These are phyloP conservation scores for Ajuga reptans DNA, from an alignment of 305 asterid genomes.

Conservation along the genomic window DNA sequence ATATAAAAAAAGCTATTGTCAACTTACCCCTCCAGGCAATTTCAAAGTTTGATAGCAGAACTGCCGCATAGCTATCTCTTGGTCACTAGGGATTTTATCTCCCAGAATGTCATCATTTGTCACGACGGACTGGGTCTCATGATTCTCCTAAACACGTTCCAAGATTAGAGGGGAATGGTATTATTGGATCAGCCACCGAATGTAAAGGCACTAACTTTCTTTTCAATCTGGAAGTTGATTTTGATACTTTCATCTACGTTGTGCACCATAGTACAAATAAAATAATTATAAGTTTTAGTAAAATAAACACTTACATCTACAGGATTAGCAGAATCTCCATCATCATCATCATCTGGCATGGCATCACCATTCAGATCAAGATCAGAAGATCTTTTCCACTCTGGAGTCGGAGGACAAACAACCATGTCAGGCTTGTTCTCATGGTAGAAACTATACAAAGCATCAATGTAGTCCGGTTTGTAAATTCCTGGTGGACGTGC, in stretches of 20 bases:
- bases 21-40: constrained; percentile 62
- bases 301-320: constrained; percentile 34
- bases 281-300: not conserved
- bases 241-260: not conserved
- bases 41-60: constrained; percentile 69
- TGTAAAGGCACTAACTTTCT: not conserved
- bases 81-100: constrained; percentile 72
- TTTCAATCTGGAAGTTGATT: not conserved
- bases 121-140: constrained; percentile 42
- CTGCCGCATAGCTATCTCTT: constrained; percentile 57
- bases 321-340: constrained; percentile 54
- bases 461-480: constrained; percentile 86
- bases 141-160: constrained; percentile 52
- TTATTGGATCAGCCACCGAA: constrained; percentile 4
- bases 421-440: constrained; percentile 79
- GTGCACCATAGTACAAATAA: not conserved
- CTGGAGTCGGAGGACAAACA: constrained; percentile 83
- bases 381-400: constrained; percentile 88
- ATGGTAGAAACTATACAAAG: constrained; percentile 74
- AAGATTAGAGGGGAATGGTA: not conserved
- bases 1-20: not conserved
- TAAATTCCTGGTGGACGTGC: constrained; percentile 98
- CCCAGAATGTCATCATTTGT: constrained; percentile 87
- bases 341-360: constrained; percentile 82
- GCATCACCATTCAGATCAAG: constrained; percentile 96